Percentiles rank a stretch among this genome's conserved stretches.
Conservation (phyloP, 1,139 yeast genomes). For the Schizosaccharomyces versatilis region DNA sequence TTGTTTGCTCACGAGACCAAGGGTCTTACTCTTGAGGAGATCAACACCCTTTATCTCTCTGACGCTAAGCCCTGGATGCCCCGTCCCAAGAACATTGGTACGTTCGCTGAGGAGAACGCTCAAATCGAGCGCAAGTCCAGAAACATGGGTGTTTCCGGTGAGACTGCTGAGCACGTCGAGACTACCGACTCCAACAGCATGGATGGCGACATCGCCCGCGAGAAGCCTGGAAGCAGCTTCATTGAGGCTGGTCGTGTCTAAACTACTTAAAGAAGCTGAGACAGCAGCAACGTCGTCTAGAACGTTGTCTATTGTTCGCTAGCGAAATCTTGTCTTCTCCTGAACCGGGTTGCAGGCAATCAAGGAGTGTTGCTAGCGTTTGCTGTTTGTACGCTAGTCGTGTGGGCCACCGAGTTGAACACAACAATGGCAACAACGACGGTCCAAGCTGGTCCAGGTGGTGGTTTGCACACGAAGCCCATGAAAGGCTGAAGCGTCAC, state of each 20-base stretch:
- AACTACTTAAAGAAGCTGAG: not conserved
- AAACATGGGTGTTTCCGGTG: not conserved
- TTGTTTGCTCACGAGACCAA: slow-evolving; percentile 52
- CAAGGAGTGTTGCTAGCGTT: no score
- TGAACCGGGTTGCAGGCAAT: no score
- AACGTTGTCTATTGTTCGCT: not conserved
- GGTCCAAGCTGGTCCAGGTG: no score
- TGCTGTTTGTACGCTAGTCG: no score
- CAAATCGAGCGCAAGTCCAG: not conserved
- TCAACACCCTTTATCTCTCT: slow-evolving; percentile 12
- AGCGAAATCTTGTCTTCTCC: no score
- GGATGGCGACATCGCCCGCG: not conserved
- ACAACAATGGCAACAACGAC: no score
- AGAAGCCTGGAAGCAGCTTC: not conserved
- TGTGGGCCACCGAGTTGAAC: no score
- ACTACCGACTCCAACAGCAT: not conserved
- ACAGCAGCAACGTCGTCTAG: not conserved
- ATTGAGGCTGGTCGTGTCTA: not conserved
- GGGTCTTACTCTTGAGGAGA: slow-evolving; percentile 49
- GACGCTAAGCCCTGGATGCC: slow-evolving; percentile 11
- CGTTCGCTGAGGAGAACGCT: not conserved
- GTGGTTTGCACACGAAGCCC: no score
- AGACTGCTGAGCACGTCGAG: not conserved
- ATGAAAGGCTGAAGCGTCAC: no score
- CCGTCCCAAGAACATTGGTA: not conserved